Evolutionary conservation across 2,329 filamentous ascomycete species (phyloP).

Genomic region (Penicillium sp.): DNA sequence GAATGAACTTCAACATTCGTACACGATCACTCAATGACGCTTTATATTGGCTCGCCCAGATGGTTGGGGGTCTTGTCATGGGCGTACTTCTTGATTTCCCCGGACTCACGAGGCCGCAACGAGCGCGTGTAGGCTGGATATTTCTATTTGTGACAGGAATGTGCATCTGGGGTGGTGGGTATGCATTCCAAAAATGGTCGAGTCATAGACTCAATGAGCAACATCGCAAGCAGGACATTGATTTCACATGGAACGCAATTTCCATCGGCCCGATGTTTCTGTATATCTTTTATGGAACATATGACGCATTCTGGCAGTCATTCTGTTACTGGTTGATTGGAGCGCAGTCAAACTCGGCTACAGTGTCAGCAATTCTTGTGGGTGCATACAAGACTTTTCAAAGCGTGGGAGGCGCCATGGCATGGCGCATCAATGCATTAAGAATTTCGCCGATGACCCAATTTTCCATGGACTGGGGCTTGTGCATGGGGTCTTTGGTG

Average conservation of each 20-base stretch:
- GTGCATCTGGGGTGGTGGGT: conserved; percentile 59
- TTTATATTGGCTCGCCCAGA: conserved; percentile 53
- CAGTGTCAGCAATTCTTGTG: conserved; percentile 42
- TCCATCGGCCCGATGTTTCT: conserved; percentile 63
- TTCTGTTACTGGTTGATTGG: conserved; percentile 59
- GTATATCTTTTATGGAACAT: conserved; percentile 68
- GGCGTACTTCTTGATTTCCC: conserved; percentile 37
- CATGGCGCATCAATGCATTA: conserved; percentile 29
- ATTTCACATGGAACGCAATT: conserved; percentile 45
- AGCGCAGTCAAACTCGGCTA: conserved; percentile 42
- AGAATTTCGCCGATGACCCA: conserved; percentile 1
- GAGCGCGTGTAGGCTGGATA: conserved; percentile 48
- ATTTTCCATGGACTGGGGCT: conserved; percentile 9
- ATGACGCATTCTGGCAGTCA: conserved; percentile 66
- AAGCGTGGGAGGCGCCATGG: conserved; percentile 43
- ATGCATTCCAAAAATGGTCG: conserved; percentile 60
- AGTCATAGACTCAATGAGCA: conserved; percentile 34
- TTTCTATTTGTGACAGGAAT: conserved; percentile 49
- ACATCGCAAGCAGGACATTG: conserved; percentile 44
- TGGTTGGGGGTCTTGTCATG: conserved; percentile 46
- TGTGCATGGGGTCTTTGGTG: conserved; percentile 11
- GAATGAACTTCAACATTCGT: conserved; percentile 49
- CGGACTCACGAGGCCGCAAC: conserved; percentile 41
- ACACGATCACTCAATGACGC: conserved; percentile 50
- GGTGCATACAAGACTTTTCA: conserved; percentile 48